A percentile compares a stretch with the other conserved stretches of the same genome.
These are phyloP conservation scores for Caloboletus inedulis DNA, from an alignment of 1,284 basidiomycete species.

Conservation along the genomic window DNA sequence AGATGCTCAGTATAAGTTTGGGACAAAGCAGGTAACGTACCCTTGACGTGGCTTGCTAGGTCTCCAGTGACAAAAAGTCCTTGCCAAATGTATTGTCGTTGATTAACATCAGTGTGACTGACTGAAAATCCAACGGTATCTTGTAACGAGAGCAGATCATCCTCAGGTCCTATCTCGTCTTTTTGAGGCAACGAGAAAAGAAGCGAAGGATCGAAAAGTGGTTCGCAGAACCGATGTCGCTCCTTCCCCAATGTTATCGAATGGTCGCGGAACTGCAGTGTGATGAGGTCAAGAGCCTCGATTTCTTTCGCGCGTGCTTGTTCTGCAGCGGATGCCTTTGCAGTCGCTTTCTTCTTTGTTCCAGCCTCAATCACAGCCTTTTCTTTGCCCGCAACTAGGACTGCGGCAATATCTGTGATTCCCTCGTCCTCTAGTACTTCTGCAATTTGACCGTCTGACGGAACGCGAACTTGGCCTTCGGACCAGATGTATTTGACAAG, in stretches of 20 bases:
- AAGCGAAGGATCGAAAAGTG: slow-evolving; percentile 74
- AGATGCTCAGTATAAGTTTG: background rate
- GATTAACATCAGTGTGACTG: slow-evolving; percentile 55
- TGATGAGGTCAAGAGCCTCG: slow-evolving; percentile 75
- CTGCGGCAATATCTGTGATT: slow-evolving; percentile 79
- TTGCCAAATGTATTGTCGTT: slow-evolving; percentile 74
- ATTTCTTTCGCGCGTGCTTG: slow-evolving; percentile 77
- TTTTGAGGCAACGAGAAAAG: slow-evolving; percentile 36
- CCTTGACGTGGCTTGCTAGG: slow-evolving; percentile 72
- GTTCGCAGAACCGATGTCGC: slow-evolving; percentile 87
- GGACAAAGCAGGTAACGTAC: slow-evolving; percentile 37
- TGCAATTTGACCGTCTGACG: slow-evolving; percentile 66
- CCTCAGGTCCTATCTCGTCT: slow-evolving; percentile 16
- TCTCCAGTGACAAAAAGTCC: slow-evolving; percentile 85
- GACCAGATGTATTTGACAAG: slow-evolving; percentile 60
- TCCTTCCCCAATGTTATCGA: slow-evolving; percentile 82
- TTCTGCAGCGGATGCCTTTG: slow-evolving; percentile 75
- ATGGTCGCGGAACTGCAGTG: slow-evolving; percentile 68
- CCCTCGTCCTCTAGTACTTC: slow-evolving; percentile 75
- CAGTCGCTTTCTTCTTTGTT: slow-evolving; percentile 72
- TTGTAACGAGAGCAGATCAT: slow-evolving; percentile 50
- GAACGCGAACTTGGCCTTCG: slow-evolving; percentile 64
- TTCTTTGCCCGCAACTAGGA: slow-evolving; percentile 77
- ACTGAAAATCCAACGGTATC: slow-evolving; percentile 63
- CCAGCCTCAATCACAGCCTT: slow-evolving; percentile 78